Evolutionary conservation across 371 early-diverging fungal species (phyloP).

Genomic region (Lichtheimia corymbifera): DNA sequence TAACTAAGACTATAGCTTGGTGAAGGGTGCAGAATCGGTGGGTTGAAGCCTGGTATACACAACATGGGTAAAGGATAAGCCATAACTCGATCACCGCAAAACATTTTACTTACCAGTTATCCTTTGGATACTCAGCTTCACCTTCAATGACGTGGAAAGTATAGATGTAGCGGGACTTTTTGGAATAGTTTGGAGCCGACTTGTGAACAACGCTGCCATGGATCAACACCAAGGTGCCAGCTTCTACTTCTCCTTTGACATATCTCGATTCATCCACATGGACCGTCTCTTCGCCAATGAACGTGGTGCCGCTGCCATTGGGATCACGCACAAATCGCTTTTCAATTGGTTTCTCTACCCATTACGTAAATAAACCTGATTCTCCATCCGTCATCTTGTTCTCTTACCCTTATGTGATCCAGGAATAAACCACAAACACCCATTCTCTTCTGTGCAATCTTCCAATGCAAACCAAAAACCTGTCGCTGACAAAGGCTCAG

Average conservation of each 20-base stretch:
- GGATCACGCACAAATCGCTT: constrained; percentile 74
- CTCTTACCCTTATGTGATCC: constrained; percentile 79
- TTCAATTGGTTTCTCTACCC: constrained; percentile 55
- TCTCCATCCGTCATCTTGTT: too few species aligned
- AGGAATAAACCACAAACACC: constrained; percentile 86
- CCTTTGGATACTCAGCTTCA: constrained; percentile 55
- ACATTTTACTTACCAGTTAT: constrained; percentile 61
- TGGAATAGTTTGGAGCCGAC: constrained; percentile 78
- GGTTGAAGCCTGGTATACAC: not conserved
- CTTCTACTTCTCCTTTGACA: constrained; percentile 40
- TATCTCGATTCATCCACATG: constrained; percentile 40
- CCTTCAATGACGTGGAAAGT: constrained; percentile 95
- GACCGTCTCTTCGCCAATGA: constrained; percentile 50
- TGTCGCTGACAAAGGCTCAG: constrained; percentile 79
- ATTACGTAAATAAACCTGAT: not conserved
- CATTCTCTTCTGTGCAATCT: constrained; percentile 87
- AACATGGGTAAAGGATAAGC: not conserved
- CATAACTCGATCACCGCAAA: not conserved
- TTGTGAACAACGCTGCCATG: constrained; percentile 90
- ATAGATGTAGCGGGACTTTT: constrained; percentile 83
- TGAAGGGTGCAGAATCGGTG: not conserved
- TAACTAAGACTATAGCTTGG: not conserved
- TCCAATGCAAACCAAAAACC: constrained; percentile 96
- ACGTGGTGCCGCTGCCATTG: constrained; percentile 54
- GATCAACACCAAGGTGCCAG: constrained; percentile 79